These are phyloP conservation scores for Parmales sp. DNA, from an alignment of 108 stramenopile species.

Conservation along the genomic window DNA sequence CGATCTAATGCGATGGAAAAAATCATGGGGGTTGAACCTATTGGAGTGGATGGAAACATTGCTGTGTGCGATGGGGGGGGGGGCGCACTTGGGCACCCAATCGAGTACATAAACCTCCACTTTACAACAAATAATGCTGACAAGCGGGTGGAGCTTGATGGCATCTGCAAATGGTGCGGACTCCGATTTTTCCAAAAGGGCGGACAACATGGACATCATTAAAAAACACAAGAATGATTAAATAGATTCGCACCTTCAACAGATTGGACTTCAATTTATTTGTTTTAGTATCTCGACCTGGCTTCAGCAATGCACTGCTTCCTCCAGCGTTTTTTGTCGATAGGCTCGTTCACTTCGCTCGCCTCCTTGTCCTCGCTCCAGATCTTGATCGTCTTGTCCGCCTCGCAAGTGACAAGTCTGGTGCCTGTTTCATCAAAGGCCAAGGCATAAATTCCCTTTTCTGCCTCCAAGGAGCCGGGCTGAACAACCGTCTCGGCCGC, in stretches of 20 bases:
- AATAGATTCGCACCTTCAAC: too few species aligned
- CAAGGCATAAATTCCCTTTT: conserved; percentile 85
- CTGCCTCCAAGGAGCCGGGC: conserved; percentile 94
- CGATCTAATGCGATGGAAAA: too few species aligned
- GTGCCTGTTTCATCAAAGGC: conserved; percentile 95
- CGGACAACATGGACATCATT: too few species aligned
- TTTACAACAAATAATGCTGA: background rate
- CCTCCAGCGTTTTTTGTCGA: conserved; percentile 88
- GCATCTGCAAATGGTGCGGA: background rate
- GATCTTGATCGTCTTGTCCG: conserved; percentile 98
- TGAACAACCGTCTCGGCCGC: conserved; percentile 72
- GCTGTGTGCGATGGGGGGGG: conserved; percentile 6
- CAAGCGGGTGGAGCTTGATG: too few species aligned
- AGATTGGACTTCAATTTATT: too few species aligned
- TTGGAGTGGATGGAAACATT: background rate
- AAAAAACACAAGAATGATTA: too few species aligned
- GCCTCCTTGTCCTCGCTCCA: conserved; percentile 92
- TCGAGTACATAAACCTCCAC: background rate
- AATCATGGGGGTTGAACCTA: background rate
- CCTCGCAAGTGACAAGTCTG: conserved; percentile 91
- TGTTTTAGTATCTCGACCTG: conserved; percentile 50
- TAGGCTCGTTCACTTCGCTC: conserved; percentile 80
- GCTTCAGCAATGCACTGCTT: conserved; percentile 78
- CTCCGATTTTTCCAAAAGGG: too few species aligned
- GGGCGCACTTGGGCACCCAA: background rate